phyloP scores from a whole-genome alignment of 176 grass and related monocot genomes.

The Elaeis guineensis region DNA sequence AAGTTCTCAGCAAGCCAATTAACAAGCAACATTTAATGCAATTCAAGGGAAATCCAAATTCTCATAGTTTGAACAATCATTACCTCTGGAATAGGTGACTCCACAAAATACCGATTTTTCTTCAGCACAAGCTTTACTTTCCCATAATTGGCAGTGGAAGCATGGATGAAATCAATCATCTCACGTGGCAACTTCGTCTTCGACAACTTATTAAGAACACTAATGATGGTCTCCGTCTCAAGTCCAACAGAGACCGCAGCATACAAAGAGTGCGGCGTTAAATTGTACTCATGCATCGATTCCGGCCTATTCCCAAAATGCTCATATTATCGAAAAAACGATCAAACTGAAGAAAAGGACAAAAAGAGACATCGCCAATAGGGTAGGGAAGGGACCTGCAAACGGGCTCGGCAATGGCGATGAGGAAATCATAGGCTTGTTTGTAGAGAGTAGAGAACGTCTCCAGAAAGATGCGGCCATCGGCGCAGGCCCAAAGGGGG shows the following conservation, averaged over 20 bases:
- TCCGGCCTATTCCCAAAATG: conserved; percentile 51
- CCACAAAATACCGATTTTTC: conserved; percentile 92
- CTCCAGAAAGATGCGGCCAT: conserved; percentile 86
- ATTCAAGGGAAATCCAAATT: too few species aligned
- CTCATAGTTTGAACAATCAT: neutral
- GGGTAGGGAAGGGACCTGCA: conserved; percentile 39
- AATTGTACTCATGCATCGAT: conserved; percentile 92
- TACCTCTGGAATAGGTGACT: conserved; percentile 91
- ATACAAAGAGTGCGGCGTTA: conserved; percentile 89
- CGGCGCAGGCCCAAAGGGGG: conserved; percentile 83
- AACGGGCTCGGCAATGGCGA: conserved; percentile 87
- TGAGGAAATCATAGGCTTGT: conserved; percentile 92
- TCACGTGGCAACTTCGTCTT: conserved; percentile 83
- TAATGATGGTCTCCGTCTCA: conserved; percentile 83
- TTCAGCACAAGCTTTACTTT: conserved; percentile 99
- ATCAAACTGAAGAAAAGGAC: neutral
- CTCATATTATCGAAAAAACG: neutral
- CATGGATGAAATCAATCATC: conserved; percentile 96
- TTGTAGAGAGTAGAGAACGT: conserved; percentile 97
- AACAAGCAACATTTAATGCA: too few species aligned
- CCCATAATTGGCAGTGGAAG: conserved; percentile 88
- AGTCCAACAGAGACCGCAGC: conserved; percentile 95
- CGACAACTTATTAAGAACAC: conserved; percentile 74
- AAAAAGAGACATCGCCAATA: neutral
- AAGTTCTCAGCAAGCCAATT: neutral